Percentiles rank a stretch among this genome's conserved stretches.
phyloP scores from a whole-genome alignment of 345 rosid species.

The Eucalyptus pauciflora region DNA sequence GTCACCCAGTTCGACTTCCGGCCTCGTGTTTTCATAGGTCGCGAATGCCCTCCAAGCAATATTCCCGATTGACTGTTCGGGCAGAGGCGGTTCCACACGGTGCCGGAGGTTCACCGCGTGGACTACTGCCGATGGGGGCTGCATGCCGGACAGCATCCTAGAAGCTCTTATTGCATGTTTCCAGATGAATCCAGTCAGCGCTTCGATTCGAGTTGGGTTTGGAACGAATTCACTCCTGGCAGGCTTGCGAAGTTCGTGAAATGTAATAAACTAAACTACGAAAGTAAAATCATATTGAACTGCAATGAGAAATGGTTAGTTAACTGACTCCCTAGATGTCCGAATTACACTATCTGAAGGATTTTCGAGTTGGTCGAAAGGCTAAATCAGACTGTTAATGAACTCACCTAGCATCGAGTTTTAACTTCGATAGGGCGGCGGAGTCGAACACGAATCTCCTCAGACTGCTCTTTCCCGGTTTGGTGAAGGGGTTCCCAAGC shows the following conservation, averaged over 20 bases:
- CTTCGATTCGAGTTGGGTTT: not conserved
- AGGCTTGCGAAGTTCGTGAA: not conserved
- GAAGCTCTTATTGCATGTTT: not conserved
- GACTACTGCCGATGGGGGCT: not conserved
- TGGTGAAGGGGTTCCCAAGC: not conserved
- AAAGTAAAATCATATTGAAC: not conserved
- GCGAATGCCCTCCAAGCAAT: not conserved
- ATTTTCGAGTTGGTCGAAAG: not conserved
- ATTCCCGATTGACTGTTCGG: not conserved
- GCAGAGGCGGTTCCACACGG: not conserved
- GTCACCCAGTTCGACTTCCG: not conserved
- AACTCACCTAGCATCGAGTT: not conserved
- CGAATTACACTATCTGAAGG: not conserved
- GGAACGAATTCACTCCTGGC: not conserved
- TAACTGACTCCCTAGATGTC: not conserved
- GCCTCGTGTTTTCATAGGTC: not conserved
- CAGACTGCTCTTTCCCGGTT: not conserved
- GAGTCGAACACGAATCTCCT: not conserved
- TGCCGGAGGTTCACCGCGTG: not conserved
- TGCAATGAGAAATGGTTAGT: not conserved
- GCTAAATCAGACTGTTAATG: not conserved
- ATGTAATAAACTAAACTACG: not conserved
- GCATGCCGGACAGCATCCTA: not conserved
- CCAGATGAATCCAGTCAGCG: not conserved
- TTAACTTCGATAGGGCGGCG: not conserved